Evolutionary conservation across 768 basidiomycete species (phyloP).

Genomic region (Paxillus ammoniavirescens): DNA sequence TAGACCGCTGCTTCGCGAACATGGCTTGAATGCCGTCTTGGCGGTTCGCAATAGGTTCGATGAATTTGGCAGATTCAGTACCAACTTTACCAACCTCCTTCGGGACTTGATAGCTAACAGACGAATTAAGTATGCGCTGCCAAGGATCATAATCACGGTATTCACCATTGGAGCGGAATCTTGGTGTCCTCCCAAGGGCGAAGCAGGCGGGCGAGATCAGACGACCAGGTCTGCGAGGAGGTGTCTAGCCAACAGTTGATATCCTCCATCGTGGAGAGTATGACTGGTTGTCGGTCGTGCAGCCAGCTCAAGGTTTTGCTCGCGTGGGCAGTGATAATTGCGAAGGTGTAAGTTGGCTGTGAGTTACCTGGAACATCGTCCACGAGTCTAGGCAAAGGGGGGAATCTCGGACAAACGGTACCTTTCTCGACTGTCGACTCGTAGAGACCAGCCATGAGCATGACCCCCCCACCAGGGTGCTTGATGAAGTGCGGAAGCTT

Average conservation of each 20-base stretch:
- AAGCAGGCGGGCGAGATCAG: conserved; percentile 57
- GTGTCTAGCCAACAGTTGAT: conserved; percentile 81
- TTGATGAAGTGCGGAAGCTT: conserved; percentile 83
- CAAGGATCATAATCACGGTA: background rate
- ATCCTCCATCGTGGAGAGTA: conserved; percentile 62
- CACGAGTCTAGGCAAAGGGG: background rate
- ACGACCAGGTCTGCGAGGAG: conserved; percentile 60
- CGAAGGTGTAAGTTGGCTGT: conserved; percentile 73
- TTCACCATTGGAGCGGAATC: conserved; percentile 68
- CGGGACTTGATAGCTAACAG: conserved; percentile 79
- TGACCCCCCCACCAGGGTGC: conserved; percentile 56
- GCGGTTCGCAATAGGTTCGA: conserved; percentile 73
- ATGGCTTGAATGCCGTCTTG: conserved; percentile 86
- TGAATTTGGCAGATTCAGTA: conserved; percentile 75
- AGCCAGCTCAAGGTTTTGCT: conserved; percentile 75
- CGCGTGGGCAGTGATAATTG: conserved; percentile 84
- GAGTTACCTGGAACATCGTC: conserved; percentile 41
- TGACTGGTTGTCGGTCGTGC: conserved; percentile 88
- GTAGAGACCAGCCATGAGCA: conserved; percentile 89
- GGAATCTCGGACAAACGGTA: conserved; percentile 17
- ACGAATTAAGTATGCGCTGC: background rate
- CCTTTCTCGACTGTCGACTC: conserved; percentile 71
- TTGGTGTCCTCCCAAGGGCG: conserved; percentile 52
- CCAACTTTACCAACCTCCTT: conserved; percentile 91
- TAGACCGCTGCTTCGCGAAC: conserved; percentile 63